Evolutionary conservation across 202 grass and related monocot genomes (phyloP), one percentile per base, ranked within the genome.

Genomic region (Miscanthus sacchariflorus): DNA sequence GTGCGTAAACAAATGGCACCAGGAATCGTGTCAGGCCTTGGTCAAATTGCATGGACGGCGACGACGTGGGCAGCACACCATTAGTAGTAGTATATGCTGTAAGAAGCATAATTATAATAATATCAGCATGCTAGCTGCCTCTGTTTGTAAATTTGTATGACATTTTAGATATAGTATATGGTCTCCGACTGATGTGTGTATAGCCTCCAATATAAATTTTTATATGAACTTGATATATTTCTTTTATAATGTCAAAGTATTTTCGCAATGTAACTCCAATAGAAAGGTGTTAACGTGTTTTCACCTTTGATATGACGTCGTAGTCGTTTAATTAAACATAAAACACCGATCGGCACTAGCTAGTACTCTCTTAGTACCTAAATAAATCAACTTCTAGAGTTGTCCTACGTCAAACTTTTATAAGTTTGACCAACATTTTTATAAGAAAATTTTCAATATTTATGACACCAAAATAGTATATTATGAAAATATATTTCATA

Each of bases 21-120:
- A 82, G 89, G 87, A 94, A 97, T 94, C 90, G 87, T 93, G 71
- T 88, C 83, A 92, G 84, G 78, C 79, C 86, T 89, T 76, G 87
- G 90, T 94, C 90, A 94, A 93, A 81, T 66, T 46, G 54, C 82
- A 74, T 33, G 56, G 54, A 76, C 66, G 69, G 77, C 17, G 52
- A 17, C 83, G 67, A 82, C 83, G 72, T 81, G 83, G 71, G 43
- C 36, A 43, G 33, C 74, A 77, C 77, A 81, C 25, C 76, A 73
- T 52, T 33, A 21, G 18, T 19, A 17, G 13, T 56, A 19, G 52
- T 48, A 9, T 6, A n/a, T 21, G 54, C 19, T 59, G 17, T 23
- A 61, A 9, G 56, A 61, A n/a, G 19, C 56, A 59, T n/a, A 21
- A 59, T 38, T 38, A 38, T 38, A 38, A 38, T 38, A 61, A 23